A percentile compares a stretch with the other conserved stretches of the same genome.
Evolutionary conservation across 139 green algal species (phyloP).

Genomic region (Micractinium sp.): DNA sequence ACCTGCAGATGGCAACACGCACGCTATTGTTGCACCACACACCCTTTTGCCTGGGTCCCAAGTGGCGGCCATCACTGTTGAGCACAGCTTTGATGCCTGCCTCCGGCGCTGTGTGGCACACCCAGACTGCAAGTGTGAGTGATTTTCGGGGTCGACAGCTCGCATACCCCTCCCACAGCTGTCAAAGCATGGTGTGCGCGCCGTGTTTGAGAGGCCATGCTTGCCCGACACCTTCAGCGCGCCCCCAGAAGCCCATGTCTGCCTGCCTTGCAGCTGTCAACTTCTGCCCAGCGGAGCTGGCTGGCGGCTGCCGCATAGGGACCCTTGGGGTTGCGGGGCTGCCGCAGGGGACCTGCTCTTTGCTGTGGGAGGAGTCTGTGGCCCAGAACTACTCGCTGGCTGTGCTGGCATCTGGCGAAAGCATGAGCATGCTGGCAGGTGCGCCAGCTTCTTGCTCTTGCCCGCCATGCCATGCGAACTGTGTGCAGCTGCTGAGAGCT

Average conservation of each 20-base stretch:
- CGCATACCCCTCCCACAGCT: too few relatives aligned
- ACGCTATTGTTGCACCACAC: neutral
- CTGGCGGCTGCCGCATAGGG: neutral
- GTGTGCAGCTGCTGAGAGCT: neutral
- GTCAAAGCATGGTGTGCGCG: neutral
- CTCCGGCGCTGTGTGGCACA: neutral
- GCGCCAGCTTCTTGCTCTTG: neutral
- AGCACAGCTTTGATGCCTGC: neutral
- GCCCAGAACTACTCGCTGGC: neutral
- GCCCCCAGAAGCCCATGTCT: too few relatives aligned
- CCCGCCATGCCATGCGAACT: neutral
- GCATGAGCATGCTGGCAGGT: neutral
- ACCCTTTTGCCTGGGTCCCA: neutral
- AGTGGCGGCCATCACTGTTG: neutral
- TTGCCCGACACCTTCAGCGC: too few relatives aligned
- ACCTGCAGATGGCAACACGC: neutral
- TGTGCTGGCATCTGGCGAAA: neutral
- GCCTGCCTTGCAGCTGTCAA: neutral
- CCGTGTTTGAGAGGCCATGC: neutral
- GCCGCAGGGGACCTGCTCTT: neutral
- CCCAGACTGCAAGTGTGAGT: neutral
- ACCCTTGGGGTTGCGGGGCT: neutral
- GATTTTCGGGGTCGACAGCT: too few relatives aligned
- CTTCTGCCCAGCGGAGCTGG: neutral
- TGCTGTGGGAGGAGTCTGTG: conserved; percentile 2